Evolutionary conservation across 1,139 yeast species (phyloP).

Genomic region (Taphrina confusa): DNA sequence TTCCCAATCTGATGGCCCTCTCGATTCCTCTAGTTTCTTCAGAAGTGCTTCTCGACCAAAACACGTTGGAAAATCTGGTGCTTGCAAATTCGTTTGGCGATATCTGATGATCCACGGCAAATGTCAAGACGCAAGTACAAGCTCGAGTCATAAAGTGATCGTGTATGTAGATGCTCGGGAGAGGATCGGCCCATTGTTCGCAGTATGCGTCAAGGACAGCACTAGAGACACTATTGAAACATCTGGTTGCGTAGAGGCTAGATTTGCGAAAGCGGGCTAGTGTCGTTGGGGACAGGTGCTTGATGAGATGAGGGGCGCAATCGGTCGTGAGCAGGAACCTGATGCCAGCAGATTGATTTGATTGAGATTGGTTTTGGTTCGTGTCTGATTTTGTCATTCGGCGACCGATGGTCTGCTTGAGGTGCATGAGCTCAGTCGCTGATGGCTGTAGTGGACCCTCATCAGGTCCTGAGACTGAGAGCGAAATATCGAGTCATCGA

Average conservation of each 20-base stretch:
- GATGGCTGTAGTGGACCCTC: no score
- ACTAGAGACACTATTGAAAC: not conserved
- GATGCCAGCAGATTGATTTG: no score
- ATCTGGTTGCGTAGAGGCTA: not conserved
- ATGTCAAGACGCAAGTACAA: not conserved
- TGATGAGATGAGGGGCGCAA: slow-evolving; percentile 6
- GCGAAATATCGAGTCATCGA: no score
- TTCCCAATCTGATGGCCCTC: not conserved
- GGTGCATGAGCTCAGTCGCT: no score
- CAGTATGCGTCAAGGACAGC: not conserved
- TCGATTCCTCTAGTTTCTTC: not conserved
- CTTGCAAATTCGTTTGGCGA: not conserved
- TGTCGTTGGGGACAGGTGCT: not conserved
- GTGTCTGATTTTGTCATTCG: no score
- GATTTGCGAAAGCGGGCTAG: not conserved
- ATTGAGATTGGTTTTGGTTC: no score
- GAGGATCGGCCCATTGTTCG: not conserved
- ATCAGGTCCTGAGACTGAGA: no score
- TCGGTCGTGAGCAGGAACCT: slow-evolving; percentile 3
- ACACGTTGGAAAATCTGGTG: not conserved
- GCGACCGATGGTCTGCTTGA: no score
- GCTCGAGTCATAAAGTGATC: slow-evolving; percentile 3
- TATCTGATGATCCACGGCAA: not conserved
- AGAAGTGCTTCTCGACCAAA: not conserved
- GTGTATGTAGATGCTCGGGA: not conserved